A percentile compares a stretch with the other conserved stretches of the same genome.
These are phyloP conservation scores for Penicillium sp. DNA, from an alignment of 2,329 filamentous ascomycete species.

Conservation along the genomic window DNA sequence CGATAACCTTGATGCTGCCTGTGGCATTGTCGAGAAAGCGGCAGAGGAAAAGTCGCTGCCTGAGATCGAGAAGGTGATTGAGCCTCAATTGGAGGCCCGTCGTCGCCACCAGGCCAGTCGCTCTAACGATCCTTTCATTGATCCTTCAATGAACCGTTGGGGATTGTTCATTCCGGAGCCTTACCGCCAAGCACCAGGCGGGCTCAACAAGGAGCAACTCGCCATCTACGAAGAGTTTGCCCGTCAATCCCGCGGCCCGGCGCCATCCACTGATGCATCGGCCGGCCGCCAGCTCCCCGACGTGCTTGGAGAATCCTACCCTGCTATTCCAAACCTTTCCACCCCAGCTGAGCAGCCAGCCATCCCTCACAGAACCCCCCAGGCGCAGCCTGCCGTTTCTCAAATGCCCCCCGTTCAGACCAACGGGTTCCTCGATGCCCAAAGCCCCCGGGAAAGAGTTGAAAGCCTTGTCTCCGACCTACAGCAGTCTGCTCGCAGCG, in stretches of 20 bases:
- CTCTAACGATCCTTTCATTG: slow-evolving; percentile 80
- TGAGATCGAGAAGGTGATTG: slow-evolving; percentile 93
- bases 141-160: slow-evolving; percentile 81
- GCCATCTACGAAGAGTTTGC: slow-evolving; percentile 97
- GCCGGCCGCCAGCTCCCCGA: slow-evolving; percentile 62
- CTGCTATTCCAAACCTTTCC: slow-evolving; percentile 59
- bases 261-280: slow-evolving; percentile 54
- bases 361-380: slow-evolving; percentile 57
- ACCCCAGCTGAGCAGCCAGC: slow-evolving; percentile 62
- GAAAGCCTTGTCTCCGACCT: slow-evolving; percentile 56
- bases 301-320: slow-evolving; percentile 61
- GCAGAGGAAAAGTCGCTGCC: slow-evolving; percentile 89
- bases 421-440: slow-evolving; percentile 60
- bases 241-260: slow-evolving; percentile 69
- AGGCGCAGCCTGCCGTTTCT: slow-evolving; percentile 45
- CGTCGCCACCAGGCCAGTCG: slow-evolving; percentile 71
- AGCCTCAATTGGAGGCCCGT: slow-evolving; percentile 73
- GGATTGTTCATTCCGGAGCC: slow-evolving; percentile 90
- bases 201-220: slow-evolving; percentile 87
- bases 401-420: slow-evolving; percentile 34
- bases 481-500: slow-evolving; percentile 55
- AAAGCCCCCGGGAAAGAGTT: slow-evolving; percentile 54
- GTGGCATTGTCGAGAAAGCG: slow-evolving; percentile 89
- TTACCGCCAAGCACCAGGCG: slow-evolving; percentile 78
- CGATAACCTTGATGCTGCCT: slow-evolving; percentile 91